Percentiles rank a stretch among this genome's conserved stretches.
Conservation (phyloP, 495 filamentous ascomycete species). For the Lasiosphaeria hispida region DNA sequence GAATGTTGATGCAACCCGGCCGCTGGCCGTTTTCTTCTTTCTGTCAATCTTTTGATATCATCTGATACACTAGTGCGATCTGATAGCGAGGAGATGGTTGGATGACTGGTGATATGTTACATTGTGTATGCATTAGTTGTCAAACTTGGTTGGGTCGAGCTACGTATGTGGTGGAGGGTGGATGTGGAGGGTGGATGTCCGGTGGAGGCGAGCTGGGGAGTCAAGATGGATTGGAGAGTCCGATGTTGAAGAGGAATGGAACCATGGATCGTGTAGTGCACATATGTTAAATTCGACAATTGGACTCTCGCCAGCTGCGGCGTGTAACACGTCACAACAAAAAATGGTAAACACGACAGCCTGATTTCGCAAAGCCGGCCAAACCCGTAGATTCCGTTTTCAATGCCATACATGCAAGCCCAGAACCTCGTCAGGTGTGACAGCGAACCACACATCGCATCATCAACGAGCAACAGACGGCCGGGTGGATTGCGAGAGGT, state of each 20-base stretch:
- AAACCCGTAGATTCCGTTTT: slow-evolving; percentile 57
- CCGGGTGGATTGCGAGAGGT: slow-evolving; percentile 32
- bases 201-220: no score
- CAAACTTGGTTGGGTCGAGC: no score
- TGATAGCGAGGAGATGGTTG: not conserved
- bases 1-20: slow-evolving; percentile 36
- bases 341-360: slow-evolving; percentile 3
- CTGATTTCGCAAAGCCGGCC: slow-evolving; percentile 26
- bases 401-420: slow-evolving; percentile 53
- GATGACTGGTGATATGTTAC: no score
- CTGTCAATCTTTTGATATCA: not conserved
- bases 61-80: not conserved
- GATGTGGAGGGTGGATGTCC: no score
- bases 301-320: not conserved
- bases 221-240: no score
- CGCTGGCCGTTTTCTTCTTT: slow-evolving; percentile 14
- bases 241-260: no score
- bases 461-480: slow-evolving; percentile 21
- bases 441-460: slow-evolving; percentile 25
- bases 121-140: no score
- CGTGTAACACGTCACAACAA: no score
- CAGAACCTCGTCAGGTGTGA: slow-evolving; percentile 24
- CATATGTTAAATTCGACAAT: not conserved
- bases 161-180: no score
- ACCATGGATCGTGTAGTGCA: not conserved